These are phyloP conservation scores for Rugonectria rugulosa DNA, from an alignment of 2,329 filamentous ascomycete genomes.

Conservation along the genomic window DNA sequence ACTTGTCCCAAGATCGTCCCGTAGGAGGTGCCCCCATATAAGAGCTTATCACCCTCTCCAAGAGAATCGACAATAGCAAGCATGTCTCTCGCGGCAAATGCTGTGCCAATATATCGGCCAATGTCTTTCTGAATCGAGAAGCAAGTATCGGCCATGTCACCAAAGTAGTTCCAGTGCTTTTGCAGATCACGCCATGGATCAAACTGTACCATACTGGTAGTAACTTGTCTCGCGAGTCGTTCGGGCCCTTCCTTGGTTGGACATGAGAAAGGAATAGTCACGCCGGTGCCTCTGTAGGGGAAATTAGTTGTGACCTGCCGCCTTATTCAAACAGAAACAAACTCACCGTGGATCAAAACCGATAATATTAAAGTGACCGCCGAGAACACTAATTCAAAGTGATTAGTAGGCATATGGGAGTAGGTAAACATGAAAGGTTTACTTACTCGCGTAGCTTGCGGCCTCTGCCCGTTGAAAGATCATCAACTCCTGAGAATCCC, in stretches of 20 bases:
- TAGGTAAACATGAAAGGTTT: too few species aligned
- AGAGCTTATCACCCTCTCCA: slow-evolving; percentile 41
- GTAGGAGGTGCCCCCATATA: slow-evolving; percentile 44
- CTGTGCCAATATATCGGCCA: slow-evolving; percentile 40
- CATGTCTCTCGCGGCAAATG: slow-evolving; percentile 49
- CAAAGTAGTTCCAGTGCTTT: neutral
- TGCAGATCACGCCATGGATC: slow-evolving; percentile 10
- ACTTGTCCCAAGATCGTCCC: slow-evolving; percentile 30
- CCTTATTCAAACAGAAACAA: neutral
- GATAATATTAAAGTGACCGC: slow-evolving; percentile 24
- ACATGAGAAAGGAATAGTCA: slow-evolving; percentile 32
- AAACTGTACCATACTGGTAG: too few species aligned
- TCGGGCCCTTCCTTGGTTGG: too few species aligned
- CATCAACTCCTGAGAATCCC: slow-evolving; percentile 29
- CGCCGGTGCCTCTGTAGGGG: slow-evolving; percentile 16
- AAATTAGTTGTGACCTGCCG: accelerated
- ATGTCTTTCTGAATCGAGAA: slow-evolving; percentile 24
- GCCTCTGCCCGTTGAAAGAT: too few species aligned
- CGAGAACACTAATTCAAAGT: slow-evolving; percentile 6
- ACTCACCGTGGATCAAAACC: slow-evolving; percentile 32
- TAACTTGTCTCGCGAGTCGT: too few species aligned
- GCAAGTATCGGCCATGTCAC: slow-evolving; percentile 31
- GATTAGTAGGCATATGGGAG: neutral
- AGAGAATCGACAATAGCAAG: slow-evolving; percentile 48
- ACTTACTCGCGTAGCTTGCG: too few species aligned